A percentile compares a stretch with the other conserved stretches of the same genome.
Evolutionary conservation across 192 early-diverging fungal genomes (phyloP).

Genomic region (Coemansia pectinata): DNA sequence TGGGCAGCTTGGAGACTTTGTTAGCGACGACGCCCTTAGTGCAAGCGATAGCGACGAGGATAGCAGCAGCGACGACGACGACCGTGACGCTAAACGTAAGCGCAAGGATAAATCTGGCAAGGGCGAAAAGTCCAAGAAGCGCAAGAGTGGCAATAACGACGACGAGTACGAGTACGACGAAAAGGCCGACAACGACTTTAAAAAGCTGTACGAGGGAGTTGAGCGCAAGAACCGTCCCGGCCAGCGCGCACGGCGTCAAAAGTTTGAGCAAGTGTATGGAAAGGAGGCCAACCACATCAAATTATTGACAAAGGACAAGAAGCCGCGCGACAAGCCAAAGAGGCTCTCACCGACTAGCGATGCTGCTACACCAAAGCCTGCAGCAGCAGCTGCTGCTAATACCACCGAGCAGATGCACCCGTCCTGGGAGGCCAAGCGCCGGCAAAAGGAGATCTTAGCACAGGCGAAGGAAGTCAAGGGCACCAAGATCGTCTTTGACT

Average conservation of each 20-base stretch:
- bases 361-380: constrained; percentile 2
- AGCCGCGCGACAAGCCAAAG: constrained; percentile 27
- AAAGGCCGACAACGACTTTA: constrained; percentile 50
- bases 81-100: not conserved
- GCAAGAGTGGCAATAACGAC: constrained; percentile 11
- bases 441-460: constrained; percentile 42
- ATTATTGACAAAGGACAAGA: constrained; percentile 51
- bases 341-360: constrained; percentile 19
- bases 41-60: constrained; percentile 14
- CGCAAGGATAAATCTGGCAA: constrained; percentile 17
- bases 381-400: constrained; percentile 7
- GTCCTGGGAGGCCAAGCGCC: constrained; percentile 53
- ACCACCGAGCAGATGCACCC: constrained; percentile 27
- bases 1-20: constrained; percentile 22
- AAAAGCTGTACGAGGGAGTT: constrained; percentile 53
- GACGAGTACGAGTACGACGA: constrained; percentile 36
- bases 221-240: constrained; percentile 58
- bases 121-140: constrained; percentile 23
- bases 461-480: constrained; percentile 56
- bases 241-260: constrained; percentile 54
- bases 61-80: constrained; percentile 6
- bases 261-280: constrained; percentile 57
- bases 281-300: constrained; percentile 63
- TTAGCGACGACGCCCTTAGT: constrained; percentile 24
- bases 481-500: constrained; percentile 55